Evolutionary conservation across 2,329 filamentous ascomycete species (phyloP).

Genomic region (Talaromyces sp.): DNA sequence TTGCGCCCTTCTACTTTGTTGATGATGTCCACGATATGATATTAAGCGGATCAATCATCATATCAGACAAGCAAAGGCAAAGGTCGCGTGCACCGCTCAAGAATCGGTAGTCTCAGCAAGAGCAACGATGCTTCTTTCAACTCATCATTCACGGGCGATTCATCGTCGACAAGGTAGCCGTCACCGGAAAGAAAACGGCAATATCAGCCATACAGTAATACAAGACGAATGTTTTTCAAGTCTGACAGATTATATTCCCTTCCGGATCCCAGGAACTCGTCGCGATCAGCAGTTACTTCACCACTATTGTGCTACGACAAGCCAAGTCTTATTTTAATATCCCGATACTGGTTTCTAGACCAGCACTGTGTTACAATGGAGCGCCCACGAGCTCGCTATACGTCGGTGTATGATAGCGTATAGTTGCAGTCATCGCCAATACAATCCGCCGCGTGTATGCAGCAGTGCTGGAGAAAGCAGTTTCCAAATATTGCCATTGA

Average conservation of each 20-base stretch:
- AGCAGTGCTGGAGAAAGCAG: not conserved
- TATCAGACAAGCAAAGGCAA: not conserved
- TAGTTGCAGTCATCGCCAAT: slow-evolving; percentile 2
- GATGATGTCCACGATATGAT: not conserved
- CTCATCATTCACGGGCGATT: not conserved
- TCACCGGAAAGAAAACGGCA: not conserved
- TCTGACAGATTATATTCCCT: not conserved
- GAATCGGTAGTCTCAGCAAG: not conserved
- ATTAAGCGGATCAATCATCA: not conserved
- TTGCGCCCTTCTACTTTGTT: not conserved
- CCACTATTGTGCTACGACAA: not conserved
- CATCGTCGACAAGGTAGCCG: not conserved
- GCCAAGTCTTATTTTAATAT: not conserved
- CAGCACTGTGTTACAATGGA: slow-evolving; percentile 1
- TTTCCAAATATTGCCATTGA: not conserved
- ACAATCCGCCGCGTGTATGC: not conserved
- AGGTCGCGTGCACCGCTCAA: not conserved
- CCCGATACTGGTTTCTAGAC: slow-evolving; percentile 2
- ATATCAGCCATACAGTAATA: not conserved
- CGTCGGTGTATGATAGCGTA: not conserved
- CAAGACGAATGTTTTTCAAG: not conserved
- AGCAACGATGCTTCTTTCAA: not conserved
- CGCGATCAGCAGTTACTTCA: not conserved
- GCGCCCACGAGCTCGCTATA: not conserved
- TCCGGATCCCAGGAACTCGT: not conserved